A percentile compares a stretch with the other conserved stretches of the same genome.
phyloP scores from a whole-genome alignment of 441 rosid species.

The Euphorbia corollata region DNA sequence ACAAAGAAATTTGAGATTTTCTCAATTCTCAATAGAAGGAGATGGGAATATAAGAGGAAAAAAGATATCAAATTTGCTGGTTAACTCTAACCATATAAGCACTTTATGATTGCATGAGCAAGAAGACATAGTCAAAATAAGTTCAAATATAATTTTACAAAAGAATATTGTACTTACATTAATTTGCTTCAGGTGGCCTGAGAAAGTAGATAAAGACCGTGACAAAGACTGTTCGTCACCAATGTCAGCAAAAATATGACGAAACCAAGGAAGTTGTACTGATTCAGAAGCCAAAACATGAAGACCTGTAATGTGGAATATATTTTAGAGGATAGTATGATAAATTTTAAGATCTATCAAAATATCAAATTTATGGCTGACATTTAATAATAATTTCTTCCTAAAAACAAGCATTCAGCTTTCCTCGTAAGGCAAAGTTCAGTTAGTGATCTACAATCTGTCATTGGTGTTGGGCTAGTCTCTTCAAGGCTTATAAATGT shows the following conservation, averaged over 20 bases:
- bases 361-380: not conserved
- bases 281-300: slow-evolving; percentile 79
- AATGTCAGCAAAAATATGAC: slow-evolving; percentile 85
- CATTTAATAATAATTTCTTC: slow-evolving; percentile 12
- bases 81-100: not conserved
- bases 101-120: not conserved
- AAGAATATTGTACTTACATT: slow-evolving; percentile 46
- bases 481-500: too few relatives aligned
- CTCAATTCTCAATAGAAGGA: too few relatives aligned
- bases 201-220: slow-evolving; percentile 89
- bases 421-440: not conserved
- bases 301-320: slow-evolving; percentile 54
- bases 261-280: slow-evolving; percentile 85
- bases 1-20: too few relatives aligned
- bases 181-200: slow-evolving; percentile 89
- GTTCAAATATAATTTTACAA: slow-evolving; percentile 12
- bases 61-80: too few relatives aligned
- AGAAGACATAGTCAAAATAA: not conserved
- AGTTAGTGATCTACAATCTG: too few relatives aligned
- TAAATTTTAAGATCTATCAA: not conserved
- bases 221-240: slow-evolving; percentile 92
- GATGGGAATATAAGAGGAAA: too few relatives aligned
- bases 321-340: slow-evolving; percentile 8
- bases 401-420: not conserved
- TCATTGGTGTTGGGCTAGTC: too few relatives aligned